These are phyloP conservation scores for Fagus crenata DNA, from an alignment of 306 rosid species.

Conservation along the genomic window DNA sequence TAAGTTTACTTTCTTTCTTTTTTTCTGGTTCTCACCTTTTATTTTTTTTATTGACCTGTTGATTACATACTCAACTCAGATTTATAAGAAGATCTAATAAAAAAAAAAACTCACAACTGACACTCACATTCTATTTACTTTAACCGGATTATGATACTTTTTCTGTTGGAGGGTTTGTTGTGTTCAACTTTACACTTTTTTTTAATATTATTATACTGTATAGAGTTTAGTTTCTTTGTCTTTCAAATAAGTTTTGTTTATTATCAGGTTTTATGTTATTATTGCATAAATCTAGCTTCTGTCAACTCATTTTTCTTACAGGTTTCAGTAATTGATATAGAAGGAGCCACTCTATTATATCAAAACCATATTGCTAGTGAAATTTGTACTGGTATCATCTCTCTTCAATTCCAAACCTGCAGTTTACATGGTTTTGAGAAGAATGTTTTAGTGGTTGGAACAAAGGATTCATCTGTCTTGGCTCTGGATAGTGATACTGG, in stretches of 20 bases:
- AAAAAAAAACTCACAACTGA: background rate
- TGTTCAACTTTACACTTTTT: background rate
- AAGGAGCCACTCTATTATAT: slow-evolving; percentile 62
- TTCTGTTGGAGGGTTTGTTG: background rate
- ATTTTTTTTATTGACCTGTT: background rate
- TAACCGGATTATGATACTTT: background rate
- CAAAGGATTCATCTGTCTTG: slow-evolving; percentile 73
- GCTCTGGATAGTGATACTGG: slow-evolving; percentile 78
- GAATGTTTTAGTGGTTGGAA: slow-evolving; percentile 63
- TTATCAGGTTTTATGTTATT: slow-evolving; percentile 9
- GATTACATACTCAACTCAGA: background rate
- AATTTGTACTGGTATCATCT: slow-evolving; percentile 60
- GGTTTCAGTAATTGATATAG: slow-evolving; percentile 71
- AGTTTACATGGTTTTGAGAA: slow-evolving; percentile 73
- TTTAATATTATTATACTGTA: background rate
- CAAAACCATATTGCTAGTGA: slow-evolving; percentile 72
- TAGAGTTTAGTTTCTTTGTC: slow-evolving; percentile 3
- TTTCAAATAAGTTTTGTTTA: slow-evolving; percentile 21
- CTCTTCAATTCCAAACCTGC: slow-evolving; percentile 65
- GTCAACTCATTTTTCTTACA: slow-evolving; percentile 33
- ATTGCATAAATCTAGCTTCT: slow-evolving; percentile 6
- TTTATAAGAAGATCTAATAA: background rate
- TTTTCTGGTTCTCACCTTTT: background rate
- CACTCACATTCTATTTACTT: background rate
- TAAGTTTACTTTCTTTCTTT: slow-evolving; percentile 41